These are phyloP conservation scores for Tetraselmis chui DNA, from an alignment of 139 green algal species.

Conservation along the genomic window DNA sequence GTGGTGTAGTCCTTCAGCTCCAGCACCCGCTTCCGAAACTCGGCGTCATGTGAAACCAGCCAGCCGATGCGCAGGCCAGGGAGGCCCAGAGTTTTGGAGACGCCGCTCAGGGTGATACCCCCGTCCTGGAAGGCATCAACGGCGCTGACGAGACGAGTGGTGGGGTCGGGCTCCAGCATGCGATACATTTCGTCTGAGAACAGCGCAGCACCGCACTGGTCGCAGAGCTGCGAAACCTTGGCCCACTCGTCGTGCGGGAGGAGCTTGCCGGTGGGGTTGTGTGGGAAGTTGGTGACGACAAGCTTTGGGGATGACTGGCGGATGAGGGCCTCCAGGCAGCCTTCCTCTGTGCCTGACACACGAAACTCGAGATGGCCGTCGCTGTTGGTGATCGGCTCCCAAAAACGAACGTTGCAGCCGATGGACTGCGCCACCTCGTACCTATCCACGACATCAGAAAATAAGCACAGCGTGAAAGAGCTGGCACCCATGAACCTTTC, in stretches of 20 bases:
- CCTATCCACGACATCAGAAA: neutral
- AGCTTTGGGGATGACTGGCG: conserved; percentile 18
- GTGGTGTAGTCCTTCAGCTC: conserved; percentile 78
- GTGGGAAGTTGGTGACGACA: conserved; percentile 74
- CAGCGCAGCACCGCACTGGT: conserved; percentile 37
- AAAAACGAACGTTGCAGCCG: conserved; percentile 44
- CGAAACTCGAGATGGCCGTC: conserved; percentile 23
- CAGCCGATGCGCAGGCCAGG: conserved; percentile 60
- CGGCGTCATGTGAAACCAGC: conserved; percentile 25
- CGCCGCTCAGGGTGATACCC: conserved; percentile 54
- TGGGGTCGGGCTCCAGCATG: conserved; percentile 38
- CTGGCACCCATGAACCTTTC: too few relatives aligned
- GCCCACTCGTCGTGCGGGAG: conserved; percentile 4
- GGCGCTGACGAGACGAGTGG: conserved; percentile 32
- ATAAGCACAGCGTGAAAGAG: too few relatives aligned
- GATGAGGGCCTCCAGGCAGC: conserved; percentile 16
- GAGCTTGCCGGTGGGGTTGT: conserved; percentile 66
- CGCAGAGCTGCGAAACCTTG: neutral
- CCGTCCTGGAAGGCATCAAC: conserved; percentile 38
- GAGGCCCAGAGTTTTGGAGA: conserved; percentile 57
- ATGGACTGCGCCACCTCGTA: conserved; percentile 42
- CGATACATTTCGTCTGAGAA: conserved; percentile 81
- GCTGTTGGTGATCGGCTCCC: conserved; percentile 24
- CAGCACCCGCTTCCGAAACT: conserved; percentile 13
- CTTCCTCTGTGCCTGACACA: conserved; percentile 15